Evolutionary conservation across 2,329 filamentous ascomycete genomes (phyloP).

Genomic region (Polytolypa hystricis): DNA sequence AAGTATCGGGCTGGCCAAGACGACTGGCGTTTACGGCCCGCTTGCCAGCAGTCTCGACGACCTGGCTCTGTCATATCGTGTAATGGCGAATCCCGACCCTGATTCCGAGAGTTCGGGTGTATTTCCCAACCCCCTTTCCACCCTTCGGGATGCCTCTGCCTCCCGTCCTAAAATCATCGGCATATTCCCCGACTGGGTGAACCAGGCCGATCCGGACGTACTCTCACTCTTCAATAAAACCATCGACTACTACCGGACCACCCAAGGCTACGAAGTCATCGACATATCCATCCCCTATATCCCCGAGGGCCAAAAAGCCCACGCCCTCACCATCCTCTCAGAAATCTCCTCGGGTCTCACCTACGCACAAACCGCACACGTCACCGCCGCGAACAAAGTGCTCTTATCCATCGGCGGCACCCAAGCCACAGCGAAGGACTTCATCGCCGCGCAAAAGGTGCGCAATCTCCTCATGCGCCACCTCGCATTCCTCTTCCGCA

Average conservation of each 20-base stretch:
- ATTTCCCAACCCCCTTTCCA: constrained; percentile 46
- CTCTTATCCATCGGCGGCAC: constrained; percentile 51
- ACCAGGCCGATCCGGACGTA: constrained; percentile 55
- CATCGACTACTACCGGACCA: constrained; percentile 41
- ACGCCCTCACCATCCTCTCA: constrained; percentile 63
- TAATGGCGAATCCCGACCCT: constrained; percentile 64
- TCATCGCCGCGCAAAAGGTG: constrained; percentile 61
- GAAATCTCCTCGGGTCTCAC: constrained; percentile 51
- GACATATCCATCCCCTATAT: constrained; percentile 46
- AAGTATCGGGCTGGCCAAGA: constrained; percentile 47
- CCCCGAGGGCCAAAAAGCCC: constrained; percentile 61
- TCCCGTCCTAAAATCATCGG: constrained; percentile 51
- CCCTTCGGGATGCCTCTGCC: constrained; percentile 34
- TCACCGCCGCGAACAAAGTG: constrained; percentile 59
- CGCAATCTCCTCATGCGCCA: constrained; percentile 70
- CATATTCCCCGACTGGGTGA: constrained; percentile 57
- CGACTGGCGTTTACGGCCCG: constrained; percentile 60
- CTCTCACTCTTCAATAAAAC: constrained; percentile 50
- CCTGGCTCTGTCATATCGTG: constrained; percentile 68
- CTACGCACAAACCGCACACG: constrained; percentile 41
- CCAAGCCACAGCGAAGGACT: constrained; percentile 57
- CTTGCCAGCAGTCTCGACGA: constrained; percentile 67
- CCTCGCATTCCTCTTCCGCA: constrained; percentile 57
- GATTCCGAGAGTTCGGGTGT: constrained; percentile 47
- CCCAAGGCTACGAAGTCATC: constrained; percentile 33